These are phyloP conservation scores for Boletus tylopilopsis DNA, from an alignment of 768 basidiomycete genomes.

Conservation along the genomic window DNA sequence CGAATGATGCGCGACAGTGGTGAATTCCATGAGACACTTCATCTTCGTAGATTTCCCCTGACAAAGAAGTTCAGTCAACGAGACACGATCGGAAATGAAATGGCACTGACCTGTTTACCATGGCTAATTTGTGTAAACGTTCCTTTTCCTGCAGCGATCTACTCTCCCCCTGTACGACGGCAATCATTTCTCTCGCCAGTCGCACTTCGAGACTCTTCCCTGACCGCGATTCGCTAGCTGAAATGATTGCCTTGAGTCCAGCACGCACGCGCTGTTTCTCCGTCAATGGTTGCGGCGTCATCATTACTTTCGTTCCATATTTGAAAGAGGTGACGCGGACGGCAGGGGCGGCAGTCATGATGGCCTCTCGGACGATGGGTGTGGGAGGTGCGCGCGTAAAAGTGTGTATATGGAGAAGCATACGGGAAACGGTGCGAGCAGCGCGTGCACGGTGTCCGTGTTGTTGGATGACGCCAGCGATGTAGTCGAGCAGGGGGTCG, in stretches of 20 bases:
- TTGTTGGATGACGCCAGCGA: slow-evolving; percentile 58
- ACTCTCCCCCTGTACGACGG: slow-evolving; percentile 60
- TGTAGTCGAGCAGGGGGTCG: slow-evolving; percentile 69
- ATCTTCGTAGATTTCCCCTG: slow-evolving; percentile 24
- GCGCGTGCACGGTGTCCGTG: slow-evolving; percentile 67
- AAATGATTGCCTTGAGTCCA: slow-evolving; percentile 70
- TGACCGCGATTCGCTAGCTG: slow-evolving; percentile 51
- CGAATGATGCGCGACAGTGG: too few relatives aligned
- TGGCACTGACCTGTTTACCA: slow-evolving; percentile 67
- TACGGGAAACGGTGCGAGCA: slow-evolving; percentile 50
- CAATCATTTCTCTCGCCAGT: slow-evolving; percentile 75
- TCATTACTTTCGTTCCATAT: slow-evolving; percentile 59
- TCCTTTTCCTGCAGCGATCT: slow-evolving; percentile 58
- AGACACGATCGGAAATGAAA: not conserved
- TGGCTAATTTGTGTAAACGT: slow-evolving; percentile 62
- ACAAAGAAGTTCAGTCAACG: slow-evolving; percentile 4
- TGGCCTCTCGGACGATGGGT: slow-evolving; percentile 72
- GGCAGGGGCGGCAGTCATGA: slow-evolving; percentile 65
- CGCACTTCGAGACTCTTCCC: slow-evolving; percentile 64
- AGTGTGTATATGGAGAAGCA: slow-evolving; percentile 68
- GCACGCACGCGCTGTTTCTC: slow-evolving; percentile 75
- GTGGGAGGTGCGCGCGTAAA: slow-evolving; percentile 76
- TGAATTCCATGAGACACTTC: not conserved
- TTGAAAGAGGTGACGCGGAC: slow-evolving; percentile 59
- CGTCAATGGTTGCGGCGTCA: slow-evolving; percentile 66